Evolutionary conservation across 306 rosid species (phyloP), one percentile per base, ranked within the genome.

Genomic region (Psophocarpus tetragonolobus): DNA sequence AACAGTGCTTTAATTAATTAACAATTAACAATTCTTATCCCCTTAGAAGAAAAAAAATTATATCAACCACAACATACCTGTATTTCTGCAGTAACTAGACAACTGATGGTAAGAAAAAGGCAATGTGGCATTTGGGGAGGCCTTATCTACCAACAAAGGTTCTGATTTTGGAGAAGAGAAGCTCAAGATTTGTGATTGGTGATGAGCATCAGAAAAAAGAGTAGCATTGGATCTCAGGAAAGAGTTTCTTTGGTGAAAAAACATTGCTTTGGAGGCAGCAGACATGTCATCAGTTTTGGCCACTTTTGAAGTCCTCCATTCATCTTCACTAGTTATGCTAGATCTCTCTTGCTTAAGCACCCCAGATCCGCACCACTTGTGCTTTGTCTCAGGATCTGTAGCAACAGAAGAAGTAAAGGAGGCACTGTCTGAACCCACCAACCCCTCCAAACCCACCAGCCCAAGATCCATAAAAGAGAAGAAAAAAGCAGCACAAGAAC

Each of bases 111-210:
- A 79, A 50, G 81, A 66, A 79, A 41, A 79, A 51, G 78, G 68
- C 71, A 79, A 84, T 84, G 84, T 41, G n/a, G 75, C 80, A 73
- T 83, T 83, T 32, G 53, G 24, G 26, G 71, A 1, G 1, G 61
- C 12, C 30, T 79, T 88, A 0, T 87, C 90, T 26, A 26, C 36
- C 20, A 80, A n/a, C 3, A 77, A 69, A 73, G 88, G 0, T 1
- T 95, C 97, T 17, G 92, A 45, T 78, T 91, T 95, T 41, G 93
- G 89, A 41, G 91, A 82, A 71, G 97, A 87, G 75, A 95, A 95
- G 79, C 96, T 91, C 47, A 95, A 86, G 90, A 92, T 86, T 82
- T 91, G 93, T 56, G 84, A 84, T 3, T 72, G 77, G 27, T 85
- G 85, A 35, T 88, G 90, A 4, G 30, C 81, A 76, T 86, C 91